Base-by-base conservation (phyloP, 805 yeast species). In the Lachancea dasiensis region DNA sequence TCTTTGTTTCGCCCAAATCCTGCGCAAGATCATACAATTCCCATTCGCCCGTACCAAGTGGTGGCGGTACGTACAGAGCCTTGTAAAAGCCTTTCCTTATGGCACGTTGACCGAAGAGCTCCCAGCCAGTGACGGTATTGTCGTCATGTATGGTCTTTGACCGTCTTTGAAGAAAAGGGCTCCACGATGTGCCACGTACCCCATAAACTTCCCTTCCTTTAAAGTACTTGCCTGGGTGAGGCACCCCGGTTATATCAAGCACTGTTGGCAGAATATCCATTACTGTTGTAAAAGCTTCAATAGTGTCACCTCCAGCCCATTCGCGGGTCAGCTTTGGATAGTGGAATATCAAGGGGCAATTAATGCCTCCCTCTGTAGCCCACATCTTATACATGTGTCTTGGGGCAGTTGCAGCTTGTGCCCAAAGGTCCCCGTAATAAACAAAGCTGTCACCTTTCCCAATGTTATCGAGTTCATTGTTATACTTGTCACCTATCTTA, bases 341-440 rank as follows among this genome's bases (percentile, higher is more conserved):
- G 41, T 63, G 65, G 5, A 75, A 47, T 35, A 77, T 67, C 41
- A 73, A 56, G 0, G 81, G 81, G 49, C 77, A 73, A 15, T 77
- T 65, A 17, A 75, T 70, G 7, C 80, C 82, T 18, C 81, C 81
- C 51, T 77, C 81, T 3, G 73, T 62, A 3, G 77, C 69, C 72
- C 76, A 76, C 64, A 68, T 67, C 49, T 75, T 76, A 52, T 65
- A 73, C 70, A 71, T 70, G 39, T 65, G 64, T 11, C 68, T 56
- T 1, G 79, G 80, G 2, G 79, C 75, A 14, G 79, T 74, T 2
- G 79, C 75, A 7, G 80, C 80, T 45, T 74, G 79, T 0, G 80
- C 79, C 79, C 79, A 74, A 49, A 72, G 68, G 39, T 73, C 77
- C 1, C 72, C 69, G 44, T 74, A 74, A 67, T 69, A 70, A 6